These are phyloP conservation scores for Xylariaceae sp. DNA, from an alignment of 2,329 filamentous ascomycete species.

Conservation along the genomic window DNA sequence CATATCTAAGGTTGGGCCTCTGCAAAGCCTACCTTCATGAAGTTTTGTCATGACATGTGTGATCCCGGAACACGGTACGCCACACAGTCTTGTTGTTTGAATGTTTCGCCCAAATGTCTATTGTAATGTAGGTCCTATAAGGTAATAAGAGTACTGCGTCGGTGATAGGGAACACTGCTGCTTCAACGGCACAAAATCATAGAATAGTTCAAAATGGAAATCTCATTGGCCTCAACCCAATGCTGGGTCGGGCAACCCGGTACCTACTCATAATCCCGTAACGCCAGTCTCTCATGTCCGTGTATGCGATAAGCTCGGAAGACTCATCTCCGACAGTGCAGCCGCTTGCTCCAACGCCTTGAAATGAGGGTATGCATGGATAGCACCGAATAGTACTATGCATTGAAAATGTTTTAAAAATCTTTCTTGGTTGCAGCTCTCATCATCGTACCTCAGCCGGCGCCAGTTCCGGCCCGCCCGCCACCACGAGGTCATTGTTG, in stretches of 20 bases:
- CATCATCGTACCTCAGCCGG: constrained; percentile 37
- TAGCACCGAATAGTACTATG: neutral
- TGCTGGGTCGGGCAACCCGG: neutral
- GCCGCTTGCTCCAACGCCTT: constrained; percentile 22
- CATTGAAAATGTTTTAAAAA: constrained; percentile 1
- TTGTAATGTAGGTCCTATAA: neutral
- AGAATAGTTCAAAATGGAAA: neutral
- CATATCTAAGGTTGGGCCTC: too few species aligned
- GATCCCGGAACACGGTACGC: too few species aligned
- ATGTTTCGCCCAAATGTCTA: neutral
- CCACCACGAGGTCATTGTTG: constrained; percentile 58
- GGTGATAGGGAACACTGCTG: too few species aligned
- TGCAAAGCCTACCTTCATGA: neutral
- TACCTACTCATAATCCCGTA: constrained; percentile 4
- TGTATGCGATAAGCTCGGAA: constrained; percentile 6
- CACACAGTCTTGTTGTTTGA: too few species aligned
- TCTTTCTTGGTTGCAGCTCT: constrained; percentile 1
- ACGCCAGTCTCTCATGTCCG: constrained; percentile 13
- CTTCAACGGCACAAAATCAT: neutral
- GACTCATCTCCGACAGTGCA: constrained; percentile 3
- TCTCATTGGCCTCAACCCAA: neutral
- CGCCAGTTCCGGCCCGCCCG: constrained; percentile 53
- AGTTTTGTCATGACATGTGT: neutral
- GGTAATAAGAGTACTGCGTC: neutral
- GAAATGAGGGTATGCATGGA: constrained; percentile 24